These are phyloP conservation scores for Paralagenidium karlingii DNA, from an alignment of 352 stramenopile species.

Conservation along the genomic window DNA sequence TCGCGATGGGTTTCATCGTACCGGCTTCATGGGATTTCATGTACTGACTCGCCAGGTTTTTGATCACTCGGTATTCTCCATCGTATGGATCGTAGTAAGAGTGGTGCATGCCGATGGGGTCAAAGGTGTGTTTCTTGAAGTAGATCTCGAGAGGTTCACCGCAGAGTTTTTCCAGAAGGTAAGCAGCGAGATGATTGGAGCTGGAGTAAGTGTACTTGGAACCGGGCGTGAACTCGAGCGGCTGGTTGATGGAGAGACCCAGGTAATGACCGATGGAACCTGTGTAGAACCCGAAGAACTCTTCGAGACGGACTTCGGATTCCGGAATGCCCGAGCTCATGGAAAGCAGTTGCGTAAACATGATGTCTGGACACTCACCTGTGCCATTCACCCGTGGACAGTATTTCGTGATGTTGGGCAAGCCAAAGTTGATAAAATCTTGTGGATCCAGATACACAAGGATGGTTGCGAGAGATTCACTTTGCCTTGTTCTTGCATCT, in stretches of 20 bases:
- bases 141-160: slow-evolving; percentile 20
- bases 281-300: slow-evolving; percentile 11
- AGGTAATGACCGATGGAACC: slow-evolving; percentile 20
- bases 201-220: slow-evolving; percentile 35
- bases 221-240: slow-evolving; percentile 31
- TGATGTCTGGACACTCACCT: slow-evolving; percentile 27
- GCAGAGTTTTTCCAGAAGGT: slow-evolving; percentile 53
- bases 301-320: slow-evolving; percentile 3
- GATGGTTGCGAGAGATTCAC: slow-evolving; percentile 23
- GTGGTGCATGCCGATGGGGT: slow-evolving; percentile 15
- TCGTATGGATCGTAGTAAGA: slow-evolving; percentile 39
- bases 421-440: slow-evolving; percentile 34
- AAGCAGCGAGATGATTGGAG: slow-evolving; percentile 43
- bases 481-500: slow-evolving; percentile 30
- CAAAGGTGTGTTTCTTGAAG: slow-evolving; percentile 21
- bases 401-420: slow-evolving; percentile 30
- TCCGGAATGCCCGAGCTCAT: slow-evolving; percentile 32
- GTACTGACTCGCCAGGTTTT: slow-evolving; percentile 32
- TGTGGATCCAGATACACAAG: slow-evolving; percentile 16
- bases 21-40: no score
- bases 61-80: slow-evolving; percentile 11
- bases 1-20: no score
- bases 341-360: slow-evolving; percentile 48
- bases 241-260: slow-evolving; percentile 29
- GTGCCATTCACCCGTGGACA: slow-evolving; percentile 18